Percentiles rank a stretch among this genome's conserved stretches.
phyloP scores from a whole-genome alignment of 1,284 basidiomycete species.

The Gomphus bonarii region DNA sequence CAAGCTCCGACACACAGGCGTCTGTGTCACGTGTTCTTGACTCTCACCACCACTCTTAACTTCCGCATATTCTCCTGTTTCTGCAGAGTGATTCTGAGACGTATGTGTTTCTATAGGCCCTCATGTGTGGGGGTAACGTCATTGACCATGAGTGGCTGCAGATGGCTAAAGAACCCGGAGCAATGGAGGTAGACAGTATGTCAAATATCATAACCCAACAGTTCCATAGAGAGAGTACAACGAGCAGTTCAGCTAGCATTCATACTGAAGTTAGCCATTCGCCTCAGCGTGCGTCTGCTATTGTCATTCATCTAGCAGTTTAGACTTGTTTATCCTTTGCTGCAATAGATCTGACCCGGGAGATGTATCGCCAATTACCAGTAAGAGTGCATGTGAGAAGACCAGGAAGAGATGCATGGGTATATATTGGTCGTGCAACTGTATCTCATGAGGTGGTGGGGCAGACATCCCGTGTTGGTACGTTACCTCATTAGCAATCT shows the following conservation, averaged over 20 bases:
- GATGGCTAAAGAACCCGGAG: not conserved
- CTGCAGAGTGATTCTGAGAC: not conserved
- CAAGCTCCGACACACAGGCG: too few relatives aligned
- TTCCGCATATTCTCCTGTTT: not conserved
- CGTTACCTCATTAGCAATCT: constrained; percentile 19
- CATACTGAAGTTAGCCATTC: not conserved
- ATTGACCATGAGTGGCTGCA: not conserved
- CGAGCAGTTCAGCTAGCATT: not conserved
- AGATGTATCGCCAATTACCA: constrained; percentile 60
- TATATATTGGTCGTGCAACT: constrained; percentile 63
- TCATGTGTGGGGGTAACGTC: not conserved
- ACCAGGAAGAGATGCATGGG: constrained; percentile 70
- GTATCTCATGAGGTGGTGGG: constrained; percentile 62
- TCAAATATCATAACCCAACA: not conserved
- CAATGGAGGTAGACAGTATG: not conserved
- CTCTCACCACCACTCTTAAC: not conserved
- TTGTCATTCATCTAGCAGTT: not conserved
- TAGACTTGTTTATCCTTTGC: not conserved
- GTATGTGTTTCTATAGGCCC: not conserved
- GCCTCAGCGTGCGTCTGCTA: constrained; percentile 1
- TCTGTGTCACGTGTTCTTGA: not conserved
- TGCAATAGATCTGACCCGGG: constrained; percentile 20
- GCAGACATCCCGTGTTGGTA: constrained; percentile 67
- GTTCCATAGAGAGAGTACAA: not conserved
- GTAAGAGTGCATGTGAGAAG: constrained; percentile 76